Conservation (phyloP, 345 rosid genomes). For the Gynandropsis gynandra region DNA sequence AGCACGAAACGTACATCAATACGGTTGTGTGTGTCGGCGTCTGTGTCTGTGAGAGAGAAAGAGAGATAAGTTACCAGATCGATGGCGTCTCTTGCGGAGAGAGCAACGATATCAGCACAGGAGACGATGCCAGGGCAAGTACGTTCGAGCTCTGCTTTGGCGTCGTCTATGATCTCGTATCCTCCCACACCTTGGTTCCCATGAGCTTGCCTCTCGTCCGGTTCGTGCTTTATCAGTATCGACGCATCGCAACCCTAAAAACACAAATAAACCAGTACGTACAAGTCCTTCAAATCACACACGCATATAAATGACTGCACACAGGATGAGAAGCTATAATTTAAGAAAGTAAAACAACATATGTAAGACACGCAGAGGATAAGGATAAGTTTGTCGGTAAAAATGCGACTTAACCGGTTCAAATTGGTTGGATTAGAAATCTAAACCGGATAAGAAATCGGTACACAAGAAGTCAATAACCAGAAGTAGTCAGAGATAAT, state of each 20-base stretch:
- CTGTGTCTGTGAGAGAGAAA: background rate
- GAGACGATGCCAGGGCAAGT: slow-evolving; percentile 55
- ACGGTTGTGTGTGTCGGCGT: background rate
- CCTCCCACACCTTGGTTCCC: slow-evolving; percentile 43
- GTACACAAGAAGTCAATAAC: no score
- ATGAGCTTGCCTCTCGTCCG: slow-evolving; percentile 29
- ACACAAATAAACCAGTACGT: background rate
- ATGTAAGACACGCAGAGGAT: no score
- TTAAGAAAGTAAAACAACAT: no score
- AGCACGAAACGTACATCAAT: background rate
- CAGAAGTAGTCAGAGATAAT: no score
- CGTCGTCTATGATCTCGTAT: slow-evolving; percentile 38
- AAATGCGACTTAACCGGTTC: no score
- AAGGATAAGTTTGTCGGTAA: no score
- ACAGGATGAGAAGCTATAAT: no score
- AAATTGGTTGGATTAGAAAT: no score
- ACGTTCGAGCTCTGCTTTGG: slow-evolving; percentile 40
- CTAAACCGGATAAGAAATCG: no score
- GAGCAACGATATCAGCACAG: slow-evolving; percentile 51
- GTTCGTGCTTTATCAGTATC: slow-evolving; percentile 32
- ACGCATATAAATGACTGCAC: no score
- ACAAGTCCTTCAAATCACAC: no score
- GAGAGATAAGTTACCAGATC: slow-evolving; percentile 29
- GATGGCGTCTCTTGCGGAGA: slow-evolving; percentile 56
- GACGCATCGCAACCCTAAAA: slow-evolving; percentile 68